These are phyloP conservation scores for Aurantiochytrium sp. DNA, from an alignment of 108 stramenopile species.

Conservation along the genomic window DNA sequence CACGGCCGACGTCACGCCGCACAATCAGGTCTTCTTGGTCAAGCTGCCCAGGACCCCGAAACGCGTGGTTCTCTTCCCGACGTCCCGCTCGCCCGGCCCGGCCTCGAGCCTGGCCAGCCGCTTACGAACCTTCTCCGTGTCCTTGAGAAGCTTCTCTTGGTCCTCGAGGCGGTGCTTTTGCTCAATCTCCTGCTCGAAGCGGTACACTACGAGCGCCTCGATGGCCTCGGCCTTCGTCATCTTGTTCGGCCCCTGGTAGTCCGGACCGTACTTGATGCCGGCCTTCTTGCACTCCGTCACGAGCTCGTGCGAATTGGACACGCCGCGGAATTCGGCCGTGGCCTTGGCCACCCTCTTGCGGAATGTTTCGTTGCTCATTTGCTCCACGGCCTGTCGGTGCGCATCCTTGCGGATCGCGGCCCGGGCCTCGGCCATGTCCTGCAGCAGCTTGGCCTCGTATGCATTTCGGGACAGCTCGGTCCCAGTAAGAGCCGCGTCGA, in stretches of 20 bases:
- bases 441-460: not conserved
- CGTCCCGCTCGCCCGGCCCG: not conserved
- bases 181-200: not conserved
- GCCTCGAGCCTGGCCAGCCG: not conserved
- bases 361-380: not conserved
- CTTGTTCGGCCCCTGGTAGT: not conserved
- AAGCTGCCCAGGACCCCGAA: too few species aligned
- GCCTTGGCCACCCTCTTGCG: not conserved
- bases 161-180: conserved; percentile 9
- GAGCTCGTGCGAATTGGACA: not conserved
- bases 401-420: not conserved
- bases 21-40: too few species aligned
- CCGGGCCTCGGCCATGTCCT: conserved; percentile 3
- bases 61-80: too few species aligned
- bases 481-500: not conserved
- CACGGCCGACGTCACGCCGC: too few species aligned
- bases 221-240: not conserved
- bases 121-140: conserved; percentile 12
- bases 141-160: not conserved
- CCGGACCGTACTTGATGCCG: not conserved
- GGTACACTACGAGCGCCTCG: not conserved
- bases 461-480: not conserved
- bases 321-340: not conserved
- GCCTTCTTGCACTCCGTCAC: not conserved
- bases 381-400: not conserved